A percentile compares a stretch with the other conserved stretches of the same genome.
phyloP scores from a whole-genome alignment of 2,329 filamentous ascomycete genomes.

The Diaporthe sp. region DNA sequence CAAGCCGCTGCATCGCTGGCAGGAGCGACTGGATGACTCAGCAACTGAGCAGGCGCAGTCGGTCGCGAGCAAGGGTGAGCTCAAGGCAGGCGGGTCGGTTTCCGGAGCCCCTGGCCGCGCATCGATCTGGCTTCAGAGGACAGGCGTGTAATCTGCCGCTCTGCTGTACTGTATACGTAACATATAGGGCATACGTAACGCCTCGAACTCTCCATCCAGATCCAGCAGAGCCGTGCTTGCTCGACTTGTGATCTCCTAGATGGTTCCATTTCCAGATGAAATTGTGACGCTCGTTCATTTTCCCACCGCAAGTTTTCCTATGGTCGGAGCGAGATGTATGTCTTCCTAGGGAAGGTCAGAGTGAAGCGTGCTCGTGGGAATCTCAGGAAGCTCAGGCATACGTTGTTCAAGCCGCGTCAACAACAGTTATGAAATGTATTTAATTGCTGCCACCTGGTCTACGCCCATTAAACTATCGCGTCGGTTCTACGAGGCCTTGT shows the following conservation, averaged over 20 bases:
- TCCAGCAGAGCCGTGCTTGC: conserved; percentile 12
- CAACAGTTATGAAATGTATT: no score
- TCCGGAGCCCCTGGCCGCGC: conserved; percentile 19
- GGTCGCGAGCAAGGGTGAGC: not conserved
- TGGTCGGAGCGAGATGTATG: conserved; percentile 19
- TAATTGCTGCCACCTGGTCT: no score
- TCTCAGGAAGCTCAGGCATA: no score
- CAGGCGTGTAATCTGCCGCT: not conserved
- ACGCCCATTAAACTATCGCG: no score
- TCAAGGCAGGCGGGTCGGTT: conserved; percentile 13
- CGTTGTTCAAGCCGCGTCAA: no score
- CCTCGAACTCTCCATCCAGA: not conserved
- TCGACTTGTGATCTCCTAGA: not conserved
- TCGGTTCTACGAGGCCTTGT: no score
- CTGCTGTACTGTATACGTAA: conserved; percentile 5
- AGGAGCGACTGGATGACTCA: conserved; percentile 13
- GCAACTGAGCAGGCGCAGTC: not conserved
- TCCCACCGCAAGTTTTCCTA: not conserved
- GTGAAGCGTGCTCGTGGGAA: no score
- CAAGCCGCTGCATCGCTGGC: not conserved
- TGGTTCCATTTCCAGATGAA: not conserved
- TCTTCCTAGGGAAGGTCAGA: no score
- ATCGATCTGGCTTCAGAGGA: conserved; percentile 23
- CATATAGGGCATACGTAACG: conserved; percentile 14
- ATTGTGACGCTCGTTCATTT: not conserved